These are phyloP conservation scores for Skeletonema menzelii DNA, from an alignment of 108 stramenopile species.

Conservation along the genomic window DNA sequence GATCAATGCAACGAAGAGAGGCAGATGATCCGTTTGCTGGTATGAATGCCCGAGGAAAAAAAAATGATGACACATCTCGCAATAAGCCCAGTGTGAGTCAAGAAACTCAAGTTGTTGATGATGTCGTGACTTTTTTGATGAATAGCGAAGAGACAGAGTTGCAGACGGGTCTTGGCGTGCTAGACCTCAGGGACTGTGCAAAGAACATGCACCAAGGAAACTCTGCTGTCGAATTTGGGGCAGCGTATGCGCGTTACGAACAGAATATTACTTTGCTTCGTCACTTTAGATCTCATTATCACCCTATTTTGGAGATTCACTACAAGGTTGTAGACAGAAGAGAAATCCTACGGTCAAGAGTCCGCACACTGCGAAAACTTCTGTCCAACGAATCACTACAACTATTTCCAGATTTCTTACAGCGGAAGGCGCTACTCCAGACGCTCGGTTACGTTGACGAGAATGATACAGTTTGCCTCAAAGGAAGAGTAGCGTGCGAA, in stretches of 20 bases:
- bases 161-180: slow-evolving; percentile 33
- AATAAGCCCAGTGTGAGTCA: slow-evolving; percentile 13
- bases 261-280: slow-evolving; percentile 42
- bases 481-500: slow-evolving; percentile 96
- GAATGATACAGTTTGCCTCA: slow-evolving; percentile 87
- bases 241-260: slow-evolving; percentile 45
- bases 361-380: slow-evolving; percentile 64
- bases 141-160: slow-evolving; percentile 56
- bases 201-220: slow-evolving; percentile 61
- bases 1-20: slow-evolving; percentile 38
- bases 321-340: slow-evolving; percentile 65
- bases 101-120: slow-evolving; percentile 51
- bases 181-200: slow-evolving; percentile 63
- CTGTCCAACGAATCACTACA: slow-evolving; percentile 86
- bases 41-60: slow-evolving; percentile 72
- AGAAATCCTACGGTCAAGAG: slow-evolving; percentile 59
- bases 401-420: slow-evolving; percentile 95
- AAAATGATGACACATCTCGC: slow-evolving; percentile 19
- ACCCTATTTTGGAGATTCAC: slow-evolving; percentile 67
- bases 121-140: slow-evolving; percentile 51
- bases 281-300: slow-evolving; percentile 61
- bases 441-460: slow-evolving; percentile 88
- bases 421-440: slow-evolving; percentile 81
- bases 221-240: slow-evolving; percentile 60
- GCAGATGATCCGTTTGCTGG: slow-evolving; percentile 68